Evolutionary conservation across 73 alveolate species (phyloP), one percentile per base, ranked within the genome.

Genomic region (Symbiodinium natans): DNA sequence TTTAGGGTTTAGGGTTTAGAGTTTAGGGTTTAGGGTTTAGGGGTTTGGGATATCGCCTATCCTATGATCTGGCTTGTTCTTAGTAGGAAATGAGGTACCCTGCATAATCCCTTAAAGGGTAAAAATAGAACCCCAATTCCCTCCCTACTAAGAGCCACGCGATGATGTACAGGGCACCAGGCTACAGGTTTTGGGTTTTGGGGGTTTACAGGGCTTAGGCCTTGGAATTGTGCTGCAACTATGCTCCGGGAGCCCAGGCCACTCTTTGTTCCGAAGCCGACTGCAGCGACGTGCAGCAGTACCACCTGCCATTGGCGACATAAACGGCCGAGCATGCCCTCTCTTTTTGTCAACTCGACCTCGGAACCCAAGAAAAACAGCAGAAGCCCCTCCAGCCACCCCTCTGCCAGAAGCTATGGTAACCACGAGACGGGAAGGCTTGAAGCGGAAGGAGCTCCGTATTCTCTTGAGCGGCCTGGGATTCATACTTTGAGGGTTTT

Each of bases 401-500:
- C 8, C 68, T 5, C 27, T 48, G 68, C 15, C 40, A n/a, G 41
- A 73, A n/a, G 29, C 84, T 0, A 10, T 27, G 8, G 17, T 48
- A 8, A 74, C 29, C 42, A n/a, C 84, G 31, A 23, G 75, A 68
- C 56, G 33, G 95, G 41, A 38, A 27, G 23, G 84, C 97, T 90
- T 90, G 89, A 90, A 90, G 54, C 97, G 97, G 56, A 90, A 90
- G 34, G 89, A 41, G 41, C 40, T 73, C 17, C 97, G 80, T 23
- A 90, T 31, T n/a, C 41, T 73, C 52, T 15, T 29, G 39, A 90
- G 52, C 0, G 97, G 97, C 97, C 97, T 90, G 82, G 59, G 36
- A 11, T 59, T 59, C 34, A 63, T 27, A 25, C 34, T 15, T 56
- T 15, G 1, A 15, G 75, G 31, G 75, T 56, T 25, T 25, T 15